A percentile compares a stretch with the other conserved stretches of the same genome.
Conservation (phyloP, 768 basidiomycete species). For the Hericium alpestre region DNA sequence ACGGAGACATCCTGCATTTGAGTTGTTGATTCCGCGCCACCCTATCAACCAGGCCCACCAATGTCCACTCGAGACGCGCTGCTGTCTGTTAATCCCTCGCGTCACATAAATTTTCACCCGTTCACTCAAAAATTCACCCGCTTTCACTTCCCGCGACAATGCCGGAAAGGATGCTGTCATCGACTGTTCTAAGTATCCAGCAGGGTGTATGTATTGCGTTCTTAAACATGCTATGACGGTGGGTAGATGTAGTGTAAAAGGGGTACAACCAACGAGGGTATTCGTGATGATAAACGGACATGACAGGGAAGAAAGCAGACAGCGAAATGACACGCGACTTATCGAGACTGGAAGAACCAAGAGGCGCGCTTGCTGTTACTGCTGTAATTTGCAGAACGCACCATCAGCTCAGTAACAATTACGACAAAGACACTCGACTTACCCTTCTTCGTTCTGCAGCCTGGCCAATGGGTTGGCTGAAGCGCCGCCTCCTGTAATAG, state of each 20-base stretch:
- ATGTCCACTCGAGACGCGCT: background rate
- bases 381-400: constrained; percentile 8
- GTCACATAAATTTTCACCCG: background rate
- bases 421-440: constrained; percentile 9
- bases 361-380: constrained; percentile 60
- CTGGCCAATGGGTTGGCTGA: constrained; percentile 57
- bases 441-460: constrained; percentile 74
- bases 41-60: background rate
- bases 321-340: constrained; percentile 18
- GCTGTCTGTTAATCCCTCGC: background rate
- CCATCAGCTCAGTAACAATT: background rate
- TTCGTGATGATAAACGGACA: constrained; percentile 14
- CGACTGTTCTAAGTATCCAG: too few species aligned
- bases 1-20: background rate
- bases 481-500: constrained; percentile 33
- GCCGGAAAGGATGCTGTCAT: too few species aligned
- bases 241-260: constrained; percentile 21
- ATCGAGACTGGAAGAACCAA: constrained; percentile 87
- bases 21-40: background rate
- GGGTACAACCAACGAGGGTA: constrained; percentile 20
- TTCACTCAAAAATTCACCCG: background rate
- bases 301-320: constrained; percentile 17
- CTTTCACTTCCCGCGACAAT: too few species aligned
- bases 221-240: constrained; percentile 5
- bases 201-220: background rate